Conservation (phyloP, 768 basidiomycete species). For the Erythrobasidium yunnanense region DNA sequence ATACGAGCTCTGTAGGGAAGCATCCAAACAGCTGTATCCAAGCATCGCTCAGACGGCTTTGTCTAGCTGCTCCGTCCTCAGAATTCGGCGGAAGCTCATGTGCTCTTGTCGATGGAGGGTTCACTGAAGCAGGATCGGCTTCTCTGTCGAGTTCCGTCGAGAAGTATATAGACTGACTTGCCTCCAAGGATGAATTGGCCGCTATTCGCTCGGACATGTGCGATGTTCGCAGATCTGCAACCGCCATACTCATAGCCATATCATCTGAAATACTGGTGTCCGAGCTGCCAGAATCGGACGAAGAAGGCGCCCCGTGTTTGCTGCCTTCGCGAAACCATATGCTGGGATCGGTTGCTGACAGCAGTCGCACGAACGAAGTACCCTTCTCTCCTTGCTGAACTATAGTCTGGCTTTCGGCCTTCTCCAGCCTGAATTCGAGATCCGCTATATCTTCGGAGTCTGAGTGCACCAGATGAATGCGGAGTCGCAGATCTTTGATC, state of each 20-base stretch:
- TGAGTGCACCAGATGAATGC: conserved; percentile 48
- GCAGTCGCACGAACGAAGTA: background rate
- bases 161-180: too few species aligned
- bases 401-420: background rate
- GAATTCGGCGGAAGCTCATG: too few species aligned
- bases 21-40: too few species aligned
- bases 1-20: too few species aligned
- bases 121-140: too few species aligned
- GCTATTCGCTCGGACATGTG: too few species aligned
- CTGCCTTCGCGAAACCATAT: background rate
- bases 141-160: too few species aligned
- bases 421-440: conserved; percentile 21
- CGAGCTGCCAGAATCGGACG: background rate
- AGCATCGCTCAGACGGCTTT: too few species aligned
- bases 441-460: conserved; percentile 51
- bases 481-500: conserved; percentile 59
- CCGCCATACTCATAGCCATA: conserved; percentile 42
- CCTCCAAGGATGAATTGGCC: too few species aligned
- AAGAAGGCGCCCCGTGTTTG: too few species aligned
- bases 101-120: too few species aligned
- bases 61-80: too few species aligned
- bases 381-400: background rate
- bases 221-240: conserved; percentile 41
- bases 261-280: conserved; percentile 23
- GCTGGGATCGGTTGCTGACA: background rate